These are phyloP conservation scores for Vaccinium vitisidaea DNA, from an alignment of 148 eudicot genomes.

Conservation along the genomic window DNA sequence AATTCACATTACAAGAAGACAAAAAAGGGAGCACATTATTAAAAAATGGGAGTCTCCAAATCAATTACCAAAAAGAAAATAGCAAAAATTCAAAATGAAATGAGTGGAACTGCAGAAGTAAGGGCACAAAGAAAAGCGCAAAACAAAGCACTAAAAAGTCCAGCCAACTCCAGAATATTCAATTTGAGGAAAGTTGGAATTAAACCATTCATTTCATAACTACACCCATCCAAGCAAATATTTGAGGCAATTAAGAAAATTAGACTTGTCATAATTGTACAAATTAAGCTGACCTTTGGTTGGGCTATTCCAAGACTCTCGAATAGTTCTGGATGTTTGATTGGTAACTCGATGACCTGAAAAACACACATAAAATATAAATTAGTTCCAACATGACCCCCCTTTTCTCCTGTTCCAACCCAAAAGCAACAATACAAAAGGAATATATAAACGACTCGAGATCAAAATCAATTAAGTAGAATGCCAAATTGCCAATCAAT, in stretches of 20 bases:
- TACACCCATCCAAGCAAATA: constrained; percentile 67
- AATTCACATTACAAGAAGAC: too few relatives aligned
- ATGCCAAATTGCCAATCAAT: background rate
- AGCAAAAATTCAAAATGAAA: background rate
- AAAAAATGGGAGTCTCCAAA: too few relatives aligned
- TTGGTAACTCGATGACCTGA: constrained; percentile 80
- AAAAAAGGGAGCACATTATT: too few relatives aligned
- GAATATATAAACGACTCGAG: background rate
- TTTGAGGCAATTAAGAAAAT: constrained; percentile 19
- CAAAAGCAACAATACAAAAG: background rate
- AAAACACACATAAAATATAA: background rate
- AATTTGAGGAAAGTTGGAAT: constrained; percentile 38
- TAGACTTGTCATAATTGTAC: constrained; percentile 62
- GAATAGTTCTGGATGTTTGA: constrained; percentile 72
- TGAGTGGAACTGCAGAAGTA: constrained; percentile 33
- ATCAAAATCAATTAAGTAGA: background rate
- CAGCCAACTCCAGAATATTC: background rate
- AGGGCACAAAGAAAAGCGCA: too few relatives aligned
- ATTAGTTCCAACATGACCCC: background rate
- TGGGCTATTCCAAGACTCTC: constrained; percentile 90
- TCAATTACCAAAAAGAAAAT: too few relatives aligned
- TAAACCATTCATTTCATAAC: constrained; percentile 21
- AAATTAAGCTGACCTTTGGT: constrained; percentile 51
- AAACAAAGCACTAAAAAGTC: background rate
- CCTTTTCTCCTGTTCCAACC: background rate